Evolutionary conservation across 306 rosid genomes (phyloP).

Genomic region (Cucumis hystrix): DNA sequence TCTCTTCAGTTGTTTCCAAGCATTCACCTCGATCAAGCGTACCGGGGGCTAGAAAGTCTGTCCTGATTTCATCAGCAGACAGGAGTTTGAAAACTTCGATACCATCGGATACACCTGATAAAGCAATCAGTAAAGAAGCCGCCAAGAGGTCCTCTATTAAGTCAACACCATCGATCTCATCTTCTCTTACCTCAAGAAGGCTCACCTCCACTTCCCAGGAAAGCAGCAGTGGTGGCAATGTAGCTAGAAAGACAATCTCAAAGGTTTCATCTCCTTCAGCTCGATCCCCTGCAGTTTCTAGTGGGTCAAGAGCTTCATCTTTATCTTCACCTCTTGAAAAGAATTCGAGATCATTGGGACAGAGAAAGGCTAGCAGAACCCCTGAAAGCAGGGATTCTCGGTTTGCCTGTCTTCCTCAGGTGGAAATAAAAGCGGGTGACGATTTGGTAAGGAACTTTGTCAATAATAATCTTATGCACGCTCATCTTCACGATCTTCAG

Average conservation of each 20-base stretch:
- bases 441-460: conserved; percentile 55
- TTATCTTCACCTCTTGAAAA: conserved; percentile 46
- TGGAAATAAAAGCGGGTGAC: conserved; percentile 80
- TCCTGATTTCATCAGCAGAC: conserved; percentile 20
- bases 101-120: conserved; percentile 24
- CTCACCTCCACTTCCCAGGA: conserved; percentile 36
- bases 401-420: conserved; percentile 72
- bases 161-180: conserved; percentile 32
- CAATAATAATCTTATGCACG: background rate
- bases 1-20: conserved; percentile 32
- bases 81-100: conserved; percentile 25
- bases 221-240: conserved; percentile 36
- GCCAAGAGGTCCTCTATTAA: conserved; percentile 35
- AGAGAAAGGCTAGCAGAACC: conserved; percentile 39
- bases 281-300: conserved; percentile 36
- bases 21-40: conserved; percentile 17
- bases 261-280: conserved; percentile 47
- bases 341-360: conserved; percentile 47
- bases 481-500: background rate
- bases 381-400: conserved; percentile 65
- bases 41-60: conserved; percentile 35
- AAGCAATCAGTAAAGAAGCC: conserved; percentile 24
- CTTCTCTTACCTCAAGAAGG: conserved; percentile 28
- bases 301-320: conserved; percentile 46
- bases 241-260: conserved; percentile 44